Evolutionary conservation across 805 yeast species (phyloP).

Genomic region (Ogataea parapolymorpha): DNA sequence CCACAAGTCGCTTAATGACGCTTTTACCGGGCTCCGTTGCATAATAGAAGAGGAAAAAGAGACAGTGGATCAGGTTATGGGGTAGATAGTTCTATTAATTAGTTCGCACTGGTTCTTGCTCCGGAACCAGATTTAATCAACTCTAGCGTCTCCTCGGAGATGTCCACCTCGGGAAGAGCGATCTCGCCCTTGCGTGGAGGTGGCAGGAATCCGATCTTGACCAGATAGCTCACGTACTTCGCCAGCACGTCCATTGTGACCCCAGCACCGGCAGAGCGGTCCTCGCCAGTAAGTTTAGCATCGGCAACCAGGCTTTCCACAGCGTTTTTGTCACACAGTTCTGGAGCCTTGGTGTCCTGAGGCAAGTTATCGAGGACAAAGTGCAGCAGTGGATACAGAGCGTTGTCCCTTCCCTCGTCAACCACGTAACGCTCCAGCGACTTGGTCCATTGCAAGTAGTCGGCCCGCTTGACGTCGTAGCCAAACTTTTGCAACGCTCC

Average conservation of each 20-base stretch:
- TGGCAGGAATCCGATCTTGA: constrained; percentile 76
- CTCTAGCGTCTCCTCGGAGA: constrained; percentile 55
- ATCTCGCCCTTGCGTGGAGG: constrained; percentile 36
- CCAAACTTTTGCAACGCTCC: constrained; percentile 67
- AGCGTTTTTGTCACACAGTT: constrained; percentile 85
- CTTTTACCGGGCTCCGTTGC: constrained; percentile 87
- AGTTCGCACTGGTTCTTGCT: constrained; percentile 63
- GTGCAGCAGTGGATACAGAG: constrained; percentile 89
- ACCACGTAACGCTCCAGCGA: constrained; percentile 74
- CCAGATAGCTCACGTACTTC: constrained; percentile 74
- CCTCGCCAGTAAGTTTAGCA: constrained; percentile 54
- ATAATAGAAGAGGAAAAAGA: constrained; percentile 59
- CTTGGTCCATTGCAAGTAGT: constrained; percentile 77
- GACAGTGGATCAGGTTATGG: constrained; percentile 3
- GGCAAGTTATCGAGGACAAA: constrained; percentile 93
- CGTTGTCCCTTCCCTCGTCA: constrained; percentile 71
- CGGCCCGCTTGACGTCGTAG: constrained; percentile 57
- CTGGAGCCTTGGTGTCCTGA: constrained; percentile 90
- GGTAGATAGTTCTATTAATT: constrained; percentile 6
- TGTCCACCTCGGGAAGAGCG: constrained; percentile 52
- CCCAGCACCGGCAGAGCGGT: constrained; percentile 69
- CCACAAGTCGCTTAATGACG: constrained; percentile 76
- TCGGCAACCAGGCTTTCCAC: constrained; percentile 64
- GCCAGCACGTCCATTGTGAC: constrained; percentile 67
- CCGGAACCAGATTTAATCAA: constrained; percentile 66